These are phyloP conservation scores for Cadophora luteo-olivacea DNA, from an alignment of 2,329 filamentous ascomycete genomes.

Conservation along the genomic window DNA sequence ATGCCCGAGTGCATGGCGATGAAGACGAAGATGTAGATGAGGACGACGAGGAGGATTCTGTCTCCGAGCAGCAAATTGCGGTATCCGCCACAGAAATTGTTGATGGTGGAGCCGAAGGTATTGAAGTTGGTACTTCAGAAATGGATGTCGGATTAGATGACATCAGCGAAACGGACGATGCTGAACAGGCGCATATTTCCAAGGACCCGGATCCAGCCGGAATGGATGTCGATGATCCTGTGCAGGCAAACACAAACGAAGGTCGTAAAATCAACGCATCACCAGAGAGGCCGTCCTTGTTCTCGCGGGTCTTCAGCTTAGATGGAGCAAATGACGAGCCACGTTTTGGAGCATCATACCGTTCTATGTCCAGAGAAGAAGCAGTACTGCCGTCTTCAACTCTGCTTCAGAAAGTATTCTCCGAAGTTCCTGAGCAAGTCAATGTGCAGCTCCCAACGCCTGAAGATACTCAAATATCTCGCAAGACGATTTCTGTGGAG, in stretches of 20 bases:
- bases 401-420: background rate
- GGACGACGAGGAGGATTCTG: background rate
- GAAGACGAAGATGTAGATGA: background rate
- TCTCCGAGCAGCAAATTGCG: background rate
- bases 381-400: constrained; percentile 5
- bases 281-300: constrained; percentile 17
- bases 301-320: constrained; percentile 26
- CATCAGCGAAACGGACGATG: background rate
- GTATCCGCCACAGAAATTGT: background rate
- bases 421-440: background rate
- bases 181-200: background rate
- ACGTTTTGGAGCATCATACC: constrained; percentile 18
- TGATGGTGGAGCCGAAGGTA: no score
- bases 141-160: background rate
- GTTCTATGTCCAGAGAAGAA: constrained; percentile 22
- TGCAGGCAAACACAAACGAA: background rate
- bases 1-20: background rate
- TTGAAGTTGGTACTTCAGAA: background rate
- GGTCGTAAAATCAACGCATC: no score
- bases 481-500: constrained; percentile 26
- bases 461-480: constrained; percentile 37
- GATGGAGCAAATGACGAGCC: constrained; percentile 37
- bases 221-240: constrained; percentile 3
- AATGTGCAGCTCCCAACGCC: constrained; percentile 39
- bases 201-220: background rate